A percentile compares a stretch with the other conserved stretches of the same genome.
Conservation (phyloP, 2,329 filamentous ascomycete species). For the Neocucurbitaria cava region DNA sequence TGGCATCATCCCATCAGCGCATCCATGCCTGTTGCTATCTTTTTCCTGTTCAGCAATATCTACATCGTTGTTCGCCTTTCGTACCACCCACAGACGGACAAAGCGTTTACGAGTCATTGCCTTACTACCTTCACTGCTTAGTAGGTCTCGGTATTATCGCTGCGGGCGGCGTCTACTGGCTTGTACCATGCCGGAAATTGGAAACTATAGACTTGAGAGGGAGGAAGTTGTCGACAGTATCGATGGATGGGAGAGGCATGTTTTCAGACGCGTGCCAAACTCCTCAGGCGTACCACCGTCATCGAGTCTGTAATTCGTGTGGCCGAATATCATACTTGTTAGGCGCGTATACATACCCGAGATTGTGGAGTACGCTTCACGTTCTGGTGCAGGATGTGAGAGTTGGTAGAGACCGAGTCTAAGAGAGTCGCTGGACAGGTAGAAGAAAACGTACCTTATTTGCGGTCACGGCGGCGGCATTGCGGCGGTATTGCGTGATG, state of each 20-base stretch:
- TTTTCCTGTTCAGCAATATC: constrained; percentile 62
- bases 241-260: constrained; percentile 51
- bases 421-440: too few relatives aligned
- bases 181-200: constrained; percentile 56
- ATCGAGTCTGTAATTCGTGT: background rate
- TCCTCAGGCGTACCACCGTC: background rate
- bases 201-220: constrained; percentile 46
- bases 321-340: background rate
- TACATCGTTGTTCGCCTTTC: constrained; percentile 61
- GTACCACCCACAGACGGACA: constrained; percentile 57
- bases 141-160: constrained; percentile 60
- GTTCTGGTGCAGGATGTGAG: too few relatives aligned
- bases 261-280: constrained; percentile 41
- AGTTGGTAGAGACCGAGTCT: too few relatives aligned
- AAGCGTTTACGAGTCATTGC: constrained; percentile 60
- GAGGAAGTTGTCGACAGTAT: constrained; percentile 41
- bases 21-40: constrained; percentile 58
- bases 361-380: too few relatives aligned
- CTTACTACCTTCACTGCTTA: constrained; percentile 62
- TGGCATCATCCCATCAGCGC: constrained; percentile 60
- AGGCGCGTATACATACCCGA: too few relatives aligned
- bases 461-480: too few relatives aligned
- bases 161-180: constrained; percentile 59
- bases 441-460: too few relatives aligned
- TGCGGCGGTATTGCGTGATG: too few relatives aligned